Base-by-base conservation (phyloP, 768 basidiomycete genomes). In the Rhodotorula babjevae region DNA sequence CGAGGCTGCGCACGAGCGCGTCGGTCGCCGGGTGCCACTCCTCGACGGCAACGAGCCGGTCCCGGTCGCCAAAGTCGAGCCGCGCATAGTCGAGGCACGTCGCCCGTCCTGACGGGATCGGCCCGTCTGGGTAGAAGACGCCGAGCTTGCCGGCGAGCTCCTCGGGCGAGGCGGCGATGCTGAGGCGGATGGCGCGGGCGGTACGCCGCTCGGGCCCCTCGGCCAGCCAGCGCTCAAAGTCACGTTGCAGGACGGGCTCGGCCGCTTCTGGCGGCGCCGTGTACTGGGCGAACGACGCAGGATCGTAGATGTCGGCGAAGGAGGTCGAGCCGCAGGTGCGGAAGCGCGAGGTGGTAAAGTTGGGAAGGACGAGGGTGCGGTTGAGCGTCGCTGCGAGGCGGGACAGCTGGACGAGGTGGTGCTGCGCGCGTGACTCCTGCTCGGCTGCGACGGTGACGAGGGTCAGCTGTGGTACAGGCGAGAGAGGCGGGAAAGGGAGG, bases 341-440 rank as follows among this genome's bases (percentile, higher is more conserved):
- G n/a, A 71, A 49, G 25, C 65, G 61, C 29, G 61, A 63, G 2
- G 47, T 23, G 27, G 33, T 36, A 15, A 47, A 18, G 33, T 55
- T 56, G 2, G 70, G 70, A 27, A 71, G 61, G 55, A 71, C 61
- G n/a, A 71, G 70, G n/a, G 70, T 71, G 29, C 70, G 65, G 47
- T 71, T 67, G n/a, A 71, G 65, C n/a, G 61, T 25, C 40, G 42
- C 44, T 2, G 70, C 53, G 61, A 71, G 70, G 49, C 50, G 61
- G 31, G 36, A 36, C n/a, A 71, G 65, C 46, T 66, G 65, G n/a
- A 67, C 44, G 29, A 71, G 44, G 61, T 71, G 70, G 19, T 58
- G 61, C n/a, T 63, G 55, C 12, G 55, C 70, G 31, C 66, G 65
- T 3, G 65, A 67, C 23, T 71, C 69, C 57, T 71, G 69, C 55